Conservation (phyloP, 2,329 filamentous ascomycete genomes). For the Sporothrix schenckii region DNA sequence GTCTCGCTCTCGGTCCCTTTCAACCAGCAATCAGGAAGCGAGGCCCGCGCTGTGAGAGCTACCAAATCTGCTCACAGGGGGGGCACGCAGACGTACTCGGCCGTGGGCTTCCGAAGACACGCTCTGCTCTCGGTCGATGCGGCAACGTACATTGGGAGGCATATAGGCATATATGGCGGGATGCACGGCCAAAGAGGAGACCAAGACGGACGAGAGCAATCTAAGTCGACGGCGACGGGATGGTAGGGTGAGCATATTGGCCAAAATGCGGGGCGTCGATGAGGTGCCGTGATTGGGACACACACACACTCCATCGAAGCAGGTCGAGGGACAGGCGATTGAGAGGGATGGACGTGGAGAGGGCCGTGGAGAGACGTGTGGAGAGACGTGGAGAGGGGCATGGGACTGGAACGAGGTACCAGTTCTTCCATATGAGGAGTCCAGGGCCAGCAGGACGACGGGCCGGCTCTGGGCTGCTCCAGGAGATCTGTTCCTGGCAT, state of each 20-base stretch:
- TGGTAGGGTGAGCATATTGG: neutral
- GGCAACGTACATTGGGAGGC: conserved; percentile 30
- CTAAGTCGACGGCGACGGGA: conserved; percentile 9
- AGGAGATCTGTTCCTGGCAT: conserved; percentile 3
- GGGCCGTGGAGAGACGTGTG: too few relatives aligned
- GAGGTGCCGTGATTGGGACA: conserved; percentile 27
- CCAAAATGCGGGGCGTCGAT: conserved; percentile 25
- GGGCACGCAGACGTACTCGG: conserved; percentile 36
- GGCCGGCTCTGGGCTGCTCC: conserved; percentile 6
- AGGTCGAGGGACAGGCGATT: neutral
- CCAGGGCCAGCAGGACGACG: neutral
- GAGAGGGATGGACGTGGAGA: neutral
- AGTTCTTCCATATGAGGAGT: conserved; percentile 15
- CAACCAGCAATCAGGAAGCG: conserved; percentile 43
- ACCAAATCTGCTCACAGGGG: neutral
- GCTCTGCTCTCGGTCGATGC: conserved; percentile 16
- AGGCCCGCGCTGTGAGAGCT: conserved; percentile 40
- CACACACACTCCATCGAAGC: neutral
- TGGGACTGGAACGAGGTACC: neutral
- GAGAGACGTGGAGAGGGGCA: neutral
- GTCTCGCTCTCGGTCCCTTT: conserved; percentile 5
- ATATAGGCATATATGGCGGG: conserved; percentile 10
- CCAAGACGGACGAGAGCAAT: conserved; percentile 1
- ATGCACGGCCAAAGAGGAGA: conserved; percentile 15
- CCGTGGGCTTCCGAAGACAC: conserved; percentile 40